A percentile compares a stretch with the other conserved stretches of the same genome.
Conservation (phyloP, 345 rosid species). For the Rhodamnia rubescens region DNA sequence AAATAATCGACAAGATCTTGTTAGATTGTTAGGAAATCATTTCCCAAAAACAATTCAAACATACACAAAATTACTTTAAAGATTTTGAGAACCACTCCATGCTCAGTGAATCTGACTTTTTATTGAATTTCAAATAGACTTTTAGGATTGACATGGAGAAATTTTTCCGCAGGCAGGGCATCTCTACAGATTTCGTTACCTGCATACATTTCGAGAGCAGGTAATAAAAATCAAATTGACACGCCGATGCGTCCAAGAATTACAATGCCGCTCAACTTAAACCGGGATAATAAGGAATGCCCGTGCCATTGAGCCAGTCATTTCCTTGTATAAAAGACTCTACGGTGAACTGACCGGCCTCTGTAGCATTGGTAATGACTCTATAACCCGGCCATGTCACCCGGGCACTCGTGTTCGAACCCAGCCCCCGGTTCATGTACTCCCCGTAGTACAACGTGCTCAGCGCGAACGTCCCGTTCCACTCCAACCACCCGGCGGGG, state of each 20-base stretch:
- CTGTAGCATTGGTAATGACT: conserved; percentile 27
- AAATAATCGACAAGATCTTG: too few species aligned
- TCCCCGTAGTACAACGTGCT: conserved; percentile 62
- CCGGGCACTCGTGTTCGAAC: conserved; percentile 48
- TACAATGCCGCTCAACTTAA: conserved; percentile 1
- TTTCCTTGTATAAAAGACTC: conserved; percentile 45
- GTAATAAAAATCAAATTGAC: background rate
- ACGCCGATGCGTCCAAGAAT: background rate
- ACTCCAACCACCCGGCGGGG: conserved; percentile 74
- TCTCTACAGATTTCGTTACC: background rate
- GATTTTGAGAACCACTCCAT: background rate
- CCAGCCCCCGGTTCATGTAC: conserved; percentile 58
- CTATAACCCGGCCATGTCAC: conserved; percentile 71
- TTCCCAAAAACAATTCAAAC: background rate
- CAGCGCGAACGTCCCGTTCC: conserved; percentile 41
- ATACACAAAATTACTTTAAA: background rate
- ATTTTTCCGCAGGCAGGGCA: background rate
- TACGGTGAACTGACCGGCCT: conserved; percentile 52
- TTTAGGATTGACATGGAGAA: background rate
- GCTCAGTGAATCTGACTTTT: background rate
- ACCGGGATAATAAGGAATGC: conserved; percentile 26
- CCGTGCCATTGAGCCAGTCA: conserved; percentile 56
- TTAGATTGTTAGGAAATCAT: too few species aligned
- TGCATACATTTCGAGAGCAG: background rate
- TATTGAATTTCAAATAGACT: background rate